Percentiles rank a stretch among this genome's conserved stretches.
These are phyloP conservation scores for Salix suchowensis DNA, from an alignment of 345 rosid genomes.

Conservation along the genomic window DNA sequence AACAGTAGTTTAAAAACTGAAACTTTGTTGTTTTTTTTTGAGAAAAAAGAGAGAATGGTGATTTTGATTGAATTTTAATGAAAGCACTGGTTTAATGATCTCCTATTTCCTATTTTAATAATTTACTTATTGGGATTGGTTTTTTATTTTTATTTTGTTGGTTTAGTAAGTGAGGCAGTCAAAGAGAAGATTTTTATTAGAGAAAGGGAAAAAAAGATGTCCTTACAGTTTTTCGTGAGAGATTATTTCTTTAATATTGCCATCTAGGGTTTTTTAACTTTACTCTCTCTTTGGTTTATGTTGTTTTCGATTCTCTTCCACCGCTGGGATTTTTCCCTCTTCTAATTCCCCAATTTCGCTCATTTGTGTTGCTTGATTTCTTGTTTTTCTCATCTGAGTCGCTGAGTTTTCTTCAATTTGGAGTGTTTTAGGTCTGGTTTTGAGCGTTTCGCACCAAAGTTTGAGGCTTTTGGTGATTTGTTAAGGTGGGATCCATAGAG, in stretches of 20 bases:
- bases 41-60: slow-evolving; percentile 3
- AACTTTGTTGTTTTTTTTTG: not conserved
- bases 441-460: slow-evolving; percentile 6
- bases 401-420: slow-evolving; percentile 2
- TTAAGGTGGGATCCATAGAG: slow-evolving; percentile 16
- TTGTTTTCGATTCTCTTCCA: slow-evolving; percentile 5
- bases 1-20: slow-evolving; percentile 40
- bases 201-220: slow-evolving; percentile 23
- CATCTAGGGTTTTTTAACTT: slow-evolving; percentile 33
- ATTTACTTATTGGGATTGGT: slow-evolving; percentile 25
- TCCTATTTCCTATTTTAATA: slow-evolving; percentile 14
- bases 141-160: slow-evolving; percentile 5
- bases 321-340: not conserved
- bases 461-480: slow-evolving; percentile 20
- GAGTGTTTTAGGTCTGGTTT: slow-evolving; percentile 3
- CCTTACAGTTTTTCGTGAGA: slow-evolving; percentile 32
- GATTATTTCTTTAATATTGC: slow-evolving; percentile 21
- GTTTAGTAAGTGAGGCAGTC: slow-evolving; percentile 20
- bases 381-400: not conserved
- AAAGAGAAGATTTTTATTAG: slow-evolving; percentile 28
- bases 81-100: not conserved
- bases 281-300: slow-evolving; percentile 13
- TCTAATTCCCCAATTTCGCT: not conserved
- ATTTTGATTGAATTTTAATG: slow-evolving; percentile 28
- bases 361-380: slow-evolving; percentile 4